These are phyloP conservation scores for Heritiera fomes DNA, from an alignment of 345 rosid species.

Conservation along the genomic window DNA sequence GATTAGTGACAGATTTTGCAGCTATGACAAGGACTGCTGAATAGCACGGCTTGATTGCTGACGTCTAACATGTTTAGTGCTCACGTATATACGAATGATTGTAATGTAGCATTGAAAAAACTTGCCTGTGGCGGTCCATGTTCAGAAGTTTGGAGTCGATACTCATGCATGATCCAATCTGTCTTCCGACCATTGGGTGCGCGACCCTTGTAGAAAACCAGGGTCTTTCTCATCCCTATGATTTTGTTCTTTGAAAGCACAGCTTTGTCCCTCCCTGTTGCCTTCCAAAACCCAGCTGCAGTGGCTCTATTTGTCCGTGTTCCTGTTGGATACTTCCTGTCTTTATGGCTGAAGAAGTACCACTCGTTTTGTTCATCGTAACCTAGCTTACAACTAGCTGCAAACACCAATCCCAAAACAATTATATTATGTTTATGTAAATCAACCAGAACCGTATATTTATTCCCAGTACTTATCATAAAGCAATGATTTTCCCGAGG, in stretches of 20 bases:
- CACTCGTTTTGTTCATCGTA: conserved; percentile 84
- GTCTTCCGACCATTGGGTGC: conserved; percentile 89
- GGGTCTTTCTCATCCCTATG: conserved; percentile 94
- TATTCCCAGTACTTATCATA: background rate
- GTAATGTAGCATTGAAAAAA: background rate
- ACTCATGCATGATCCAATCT: conserved; percentile 98
- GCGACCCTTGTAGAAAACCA: conserved; percentile 88
- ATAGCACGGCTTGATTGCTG: background rate
- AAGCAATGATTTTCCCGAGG: background rate
- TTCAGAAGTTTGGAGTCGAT: conserved; percentile 77
- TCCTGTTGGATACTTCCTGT: conserved; percentile 95
- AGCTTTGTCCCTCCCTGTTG: conserved; percentile 93
- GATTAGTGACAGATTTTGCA: background rate
- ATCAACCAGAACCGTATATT: background rate
- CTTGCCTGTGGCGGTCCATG: conserved; percentile 74
- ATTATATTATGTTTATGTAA: background rate
- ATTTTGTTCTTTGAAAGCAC: conserved; percentile 71
- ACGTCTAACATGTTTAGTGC: background rate
- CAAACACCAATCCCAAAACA: conserved; percentile 16
- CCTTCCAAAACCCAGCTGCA: conserved; percentile 94
- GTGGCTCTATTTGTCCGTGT: conserved; percentile 92
- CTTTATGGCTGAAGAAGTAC: conserved; percentile 98
- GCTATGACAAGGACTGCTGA: background rate
- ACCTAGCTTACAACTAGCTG: conserved; percentile 81
- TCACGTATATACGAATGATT: no score